Evolutionary conservation across 495 filamentous ascomycete species (phyloP).

Genomic region (Hypoxylon perforatum): DNA sequence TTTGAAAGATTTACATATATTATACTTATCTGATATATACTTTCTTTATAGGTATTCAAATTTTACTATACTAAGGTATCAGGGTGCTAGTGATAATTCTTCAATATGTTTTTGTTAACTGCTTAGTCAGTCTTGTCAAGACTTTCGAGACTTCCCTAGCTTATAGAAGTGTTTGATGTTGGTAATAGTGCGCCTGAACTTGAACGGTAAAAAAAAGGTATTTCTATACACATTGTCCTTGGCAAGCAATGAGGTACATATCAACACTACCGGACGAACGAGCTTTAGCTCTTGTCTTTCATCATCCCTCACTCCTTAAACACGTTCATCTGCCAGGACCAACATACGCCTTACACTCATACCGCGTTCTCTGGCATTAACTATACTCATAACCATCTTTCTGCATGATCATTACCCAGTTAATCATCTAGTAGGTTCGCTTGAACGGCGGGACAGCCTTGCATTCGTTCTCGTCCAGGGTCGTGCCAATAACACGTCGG

Average conservation of each 20-base stretch:
- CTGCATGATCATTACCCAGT: background rate
- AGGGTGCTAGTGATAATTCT: too few relatives aligned
- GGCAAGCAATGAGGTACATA: conserved; percentile 45
- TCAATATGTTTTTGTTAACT: too few relatives aligned
- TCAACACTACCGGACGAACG: conserved; percentile 22
- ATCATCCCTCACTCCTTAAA: conserved; percentile 1
- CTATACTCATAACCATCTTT: conserved; percentile 9
- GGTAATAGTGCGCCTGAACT: background rate
- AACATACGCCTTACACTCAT: conserved; percentile 13
- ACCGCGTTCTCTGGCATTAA: conserved; percentile 13
- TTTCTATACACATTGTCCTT: conserved; percentile 45
- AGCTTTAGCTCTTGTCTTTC: conserved; percentile 9
- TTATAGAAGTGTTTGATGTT: background rate
- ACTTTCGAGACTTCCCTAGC: too few relatives aligned
- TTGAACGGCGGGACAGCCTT: conserved; percentile 88
- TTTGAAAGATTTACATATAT: too few relatives aligned
- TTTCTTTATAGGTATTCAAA: too few relatives aligned
- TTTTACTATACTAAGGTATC: too few relatives aligned
- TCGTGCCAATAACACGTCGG: conserved; percentile 78
- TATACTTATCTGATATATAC: too few relatives aligned
- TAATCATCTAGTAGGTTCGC: conserved; percentile 74
- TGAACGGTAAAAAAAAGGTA: conserved; percentile 33
- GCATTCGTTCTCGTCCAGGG: conserved; percentile 91
- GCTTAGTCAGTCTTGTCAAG: too few relatives aligned
- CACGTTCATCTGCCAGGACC: conserved; percentile 3